These are phyloP conservation scores for Eleusine indica DNA, from an alignment of 176 grass and related monocot genomes.

Conservation along the genomic window DNA sequence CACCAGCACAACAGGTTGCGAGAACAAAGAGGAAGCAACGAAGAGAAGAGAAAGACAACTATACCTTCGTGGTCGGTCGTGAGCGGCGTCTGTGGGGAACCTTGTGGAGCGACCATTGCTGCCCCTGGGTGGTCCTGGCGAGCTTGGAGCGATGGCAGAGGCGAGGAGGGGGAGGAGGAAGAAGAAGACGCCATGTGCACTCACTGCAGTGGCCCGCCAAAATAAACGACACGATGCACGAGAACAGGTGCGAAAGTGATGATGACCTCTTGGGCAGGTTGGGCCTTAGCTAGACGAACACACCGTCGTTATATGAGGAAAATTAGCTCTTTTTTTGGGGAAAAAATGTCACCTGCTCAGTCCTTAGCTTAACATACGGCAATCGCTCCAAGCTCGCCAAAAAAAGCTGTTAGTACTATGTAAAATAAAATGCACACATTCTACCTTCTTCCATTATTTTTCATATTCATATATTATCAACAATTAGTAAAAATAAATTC, in stretches of 20 bases:
- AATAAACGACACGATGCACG: neutral
- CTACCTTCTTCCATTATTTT: too few relatives aligned
- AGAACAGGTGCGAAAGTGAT: neutral
- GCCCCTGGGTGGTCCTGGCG: neutral
- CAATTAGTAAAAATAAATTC: too few relatives aligned
- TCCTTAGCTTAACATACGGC: neutral
- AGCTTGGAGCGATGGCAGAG: neutral
- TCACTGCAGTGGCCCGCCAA: neutral
- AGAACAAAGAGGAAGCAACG: neutral
- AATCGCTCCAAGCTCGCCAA: too few relatives aligned
- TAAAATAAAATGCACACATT: too few relatives aligned
- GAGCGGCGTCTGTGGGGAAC: conserved; percentile 3
- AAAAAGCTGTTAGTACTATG: too few relatives aligned
- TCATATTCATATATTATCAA: too few relatives aligned
- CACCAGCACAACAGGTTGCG: neutral
- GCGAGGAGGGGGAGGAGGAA: conserved; percentile 29
- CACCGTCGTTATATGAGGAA: neutral
- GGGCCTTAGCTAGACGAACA: neutral
- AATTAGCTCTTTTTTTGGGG: neutral
- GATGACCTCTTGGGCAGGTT: neutral
- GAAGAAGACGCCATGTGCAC: conserved; percentile 34
- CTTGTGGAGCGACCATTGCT: conserved; percentile 31
- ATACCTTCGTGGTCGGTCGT: conserved; percentile 54
- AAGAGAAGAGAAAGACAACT: neutral
- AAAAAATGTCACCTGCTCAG: neutral